Evolutionary conservation across 768 basidiomycete species (phyloP), one percentile per base, ranked within the genome.

Genomic region (Kwoniella sp.): DNA sequence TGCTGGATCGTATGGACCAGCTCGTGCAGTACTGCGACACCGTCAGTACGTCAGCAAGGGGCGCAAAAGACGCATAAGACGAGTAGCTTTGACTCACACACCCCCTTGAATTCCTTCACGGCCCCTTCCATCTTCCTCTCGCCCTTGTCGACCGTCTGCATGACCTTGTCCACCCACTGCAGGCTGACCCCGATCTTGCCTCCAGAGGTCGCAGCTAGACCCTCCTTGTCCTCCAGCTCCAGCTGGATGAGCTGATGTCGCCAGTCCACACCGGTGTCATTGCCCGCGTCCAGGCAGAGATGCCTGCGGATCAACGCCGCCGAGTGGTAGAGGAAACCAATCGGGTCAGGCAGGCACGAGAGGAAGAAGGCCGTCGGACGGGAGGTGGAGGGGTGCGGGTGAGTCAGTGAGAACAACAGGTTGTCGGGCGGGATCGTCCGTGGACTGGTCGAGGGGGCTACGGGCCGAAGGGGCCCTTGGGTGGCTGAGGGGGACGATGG

Each of bases 1-100:
- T 63, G 57, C 34, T 69, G 67, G 26, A 69, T 57, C 7, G 56
- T 53, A 46, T 69, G 67, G 5, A 63, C 62, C 11, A 69, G 37
- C 37, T 69, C 67, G 37, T 69, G 67, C 14, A 69, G 50, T 47
- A 67, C 59, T 65, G 26, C 37, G 19, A 5, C 8, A 20, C 9
- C 10, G n/a, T 31, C 28, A 44, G 23, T 27, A 20, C 8, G 28
- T 20, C 17, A 31, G 28, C 28, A 5, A 3, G 26, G 15, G 6
- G 6, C 26, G 10, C 15, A n/a, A 37, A 17, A 19, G 23, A 1
- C 20, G 11, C 0, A 33, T 46, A 6, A 8, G 31, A 10, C 27
- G 8, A 46, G 1, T 36, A 59, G n/a, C n/a, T n/a, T n/a, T n/a
- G n/a, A n/a, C 65, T 61, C 51, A 67, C 65, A 55, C 19, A 68